Evolutionary conservation across 208 protist genomes (phyloP).

Genomic region (Leishmania tarentolae): DNA sequence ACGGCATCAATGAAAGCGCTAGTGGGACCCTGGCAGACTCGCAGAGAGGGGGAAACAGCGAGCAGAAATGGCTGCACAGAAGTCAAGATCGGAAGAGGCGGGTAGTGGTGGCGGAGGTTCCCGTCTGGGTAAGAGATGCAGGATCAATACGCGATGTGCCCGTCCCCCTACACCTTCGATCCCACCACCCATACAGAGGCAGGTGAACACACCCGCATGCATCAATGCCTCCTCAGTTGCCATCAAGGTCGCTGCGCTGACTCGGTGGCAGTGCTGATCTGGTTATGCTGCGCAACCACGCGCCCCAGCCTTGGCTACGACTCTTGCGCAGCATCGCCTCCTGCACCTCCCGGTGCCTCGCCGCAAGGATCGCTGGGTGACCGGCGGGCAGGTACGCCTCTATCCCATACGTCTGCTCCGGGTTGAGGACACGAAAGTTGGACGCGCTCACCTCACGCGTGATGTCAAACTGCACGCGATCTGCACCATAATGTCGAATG

Average conservation of each 20-base stretch:
- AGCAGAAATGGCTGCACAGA: too few species aligned
- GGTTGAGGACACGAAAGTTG: slow-evolving; percentile 73
- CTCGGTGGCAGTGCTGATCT: slow-evolving; percentile 42
- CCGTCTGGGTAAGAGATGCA: background rate
- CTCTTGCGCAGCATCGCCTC: slow-evolving; percentile 26
- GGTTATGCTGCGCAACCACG: slow-evolving; percentile 53
- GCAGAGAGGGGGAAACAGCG: background rate
- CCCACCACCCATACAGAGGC: background rate
- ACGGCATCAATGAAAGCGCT: background rate
- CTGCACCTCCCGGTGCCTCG: slow-evolving; percentile 25
- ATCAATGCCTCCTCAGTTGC: slow-evolving; percentile 2
- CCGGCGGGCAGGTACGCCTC: slow-evolving; percentile 64
- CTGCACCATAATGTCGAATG: slow-evolving; percentile 71
- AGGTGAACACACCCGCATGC: background rate
- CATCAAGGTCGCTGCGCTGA: slow-evolving; percentile 50
- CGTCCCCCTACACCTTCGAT: background rate
- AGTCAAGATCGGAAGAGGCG: background rate
- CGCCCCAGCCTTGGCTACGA: slow-evolving; percentile 37
- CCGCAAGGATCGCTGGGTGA: slow-evolving; percentile 54
- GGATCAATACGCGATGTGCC: background rate
- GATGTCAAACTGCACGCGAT: slow-evolving; percentile 84
- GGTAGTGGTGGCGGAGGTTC: background rate
- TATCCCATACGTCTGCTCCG: slow-evolving; percentile 57
- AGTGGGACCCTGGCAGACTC: background rate
- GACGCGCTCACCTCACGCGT: slow-evolving; percentile 62